These are phyloP conservation scores for Globisporangium parvum DNA, from an alignment of 352 stramenopile species.

Conservation along the genomic window DNA sequence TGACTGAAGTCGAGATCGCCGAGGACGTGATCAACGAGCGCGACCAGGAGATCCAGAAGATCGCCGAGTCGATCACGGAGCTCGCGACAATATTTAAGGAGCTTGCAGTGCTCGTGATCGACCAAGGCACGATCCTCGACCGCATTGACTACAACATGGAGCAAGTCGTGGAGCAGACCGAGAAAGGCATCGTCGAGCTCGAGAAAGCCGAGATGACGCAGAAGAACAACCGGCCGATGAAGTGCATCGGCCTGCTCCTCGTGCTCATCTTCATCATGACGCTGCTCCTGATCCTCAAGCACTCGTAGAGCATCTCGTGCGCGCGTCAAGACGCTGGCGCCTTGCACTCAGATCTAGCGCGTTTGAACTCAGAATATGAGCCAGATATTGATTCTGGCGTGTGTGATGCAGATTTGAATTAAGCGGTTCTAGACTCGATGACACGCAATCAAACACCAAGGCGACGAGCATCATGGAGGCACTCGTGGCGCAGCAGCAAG, in stretches of 20 bases:
- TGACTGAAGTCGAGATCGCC: conserved; percentile 95
- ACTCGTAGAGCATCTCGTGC: conserved; percentile 42
- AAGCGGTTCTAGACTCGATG: too few species aligned
- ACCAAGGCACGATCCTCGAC: conserved; percentile 99
- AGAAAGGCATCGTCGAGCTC: conserved; percentile 97
- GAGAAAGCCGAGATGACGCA: conserved; percentile 98
- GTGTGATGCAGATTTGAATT: too few species aligned
- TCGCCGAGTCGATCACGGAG: conserved; percentile 99
- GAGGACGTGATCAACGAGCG: conserved; percentile 93
- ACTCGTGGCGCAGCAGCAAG: conserved; percentile 24
- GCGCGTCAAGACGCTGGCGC: too few species aligned
- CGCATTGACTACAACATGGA: conserved; percentile 99
- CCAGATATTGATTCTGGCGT: too few species aligned
- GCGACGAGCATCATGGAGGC: too few species aligned
- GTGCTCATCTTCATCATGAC: conserved; percentile 93
- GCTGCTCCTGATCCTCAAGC: conserved; percentile 88
- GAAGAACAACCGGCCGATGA: conserved; percentile 96
- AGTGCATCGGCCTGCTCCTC: conserved; percentile 91
- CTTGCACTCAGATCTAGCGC: too few species aligned
- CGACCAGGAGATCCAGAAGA: conserved; percentile 96
- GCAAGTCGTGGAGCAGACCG: conserved; percentile 98
- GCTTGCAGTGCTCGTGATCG: conserved; percentile 98
- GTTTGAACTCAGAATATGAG: too few species aligned
- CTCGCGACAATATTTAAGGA: conserved; percentile 99
- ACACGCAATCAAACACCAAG: too few species aligned